Evolutionary conservation across 306 rosid genomes (phyloP).

Genomic region (Vigna radiata): DNA sequence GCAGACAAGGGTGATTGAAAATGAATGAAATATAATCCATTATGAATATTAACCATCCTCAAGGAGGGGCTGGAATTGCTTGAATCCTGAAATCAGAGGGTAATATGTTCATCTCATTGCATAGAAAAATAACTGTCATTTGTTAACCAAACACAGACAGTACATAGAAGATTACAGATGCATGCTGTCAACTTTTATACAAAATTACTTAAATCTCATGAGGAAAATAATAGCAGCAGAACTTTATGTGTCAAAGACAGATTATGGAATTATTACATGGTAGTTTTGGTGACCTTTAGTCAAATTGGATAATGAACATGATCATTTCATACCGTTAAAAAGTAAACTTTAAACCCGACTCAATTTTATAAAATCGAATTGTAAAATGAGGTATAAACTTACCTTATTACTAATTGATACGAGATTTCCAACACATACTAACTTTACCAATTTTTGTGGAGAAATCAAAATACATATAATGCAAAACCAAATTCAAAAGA

Average conservation of each 20-base stretch:
- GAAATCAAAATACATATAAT: neutral
- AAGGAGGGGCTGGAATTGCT: neutral
- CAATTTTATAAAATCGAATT: too few relatives aligned
- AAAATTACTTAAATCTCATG: neutral
- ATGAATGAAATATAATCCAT: constrained; percentile 29
- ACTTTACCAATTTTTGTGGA: neutral
- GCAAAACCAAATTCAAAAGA: neutral
- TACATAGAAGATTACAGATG: neutral
- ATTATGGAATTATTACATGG: neutral
- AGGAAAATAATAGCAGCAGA: neutral
- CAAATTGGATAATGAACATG: neutral
- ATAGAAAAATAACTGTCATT: neutral
- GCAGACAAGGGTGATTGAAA: constrained; percentile 22
- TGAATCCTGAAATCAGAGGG: constrained; percentile 29
- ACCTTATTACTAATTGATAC: too few relatives aligned
- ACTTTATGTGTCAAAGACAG: neutral
- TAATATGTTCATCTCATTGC: neutral
- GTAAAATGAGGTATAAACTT: too few relatives aligned
- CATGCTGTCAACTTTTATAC: neutral
- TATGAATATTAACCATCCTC: constrained; percentile 29
- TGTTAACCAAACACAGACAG: neutral
- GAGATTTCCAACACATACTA: neutral
- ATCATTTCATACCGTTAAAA: neutral
- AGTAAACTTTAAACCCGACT: too few relatives aligned
- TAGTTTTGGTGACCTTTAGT: neutral